Conservation (phyloP, 441 rosid genomes). For the Adansonia rubrostipa region DNA sequence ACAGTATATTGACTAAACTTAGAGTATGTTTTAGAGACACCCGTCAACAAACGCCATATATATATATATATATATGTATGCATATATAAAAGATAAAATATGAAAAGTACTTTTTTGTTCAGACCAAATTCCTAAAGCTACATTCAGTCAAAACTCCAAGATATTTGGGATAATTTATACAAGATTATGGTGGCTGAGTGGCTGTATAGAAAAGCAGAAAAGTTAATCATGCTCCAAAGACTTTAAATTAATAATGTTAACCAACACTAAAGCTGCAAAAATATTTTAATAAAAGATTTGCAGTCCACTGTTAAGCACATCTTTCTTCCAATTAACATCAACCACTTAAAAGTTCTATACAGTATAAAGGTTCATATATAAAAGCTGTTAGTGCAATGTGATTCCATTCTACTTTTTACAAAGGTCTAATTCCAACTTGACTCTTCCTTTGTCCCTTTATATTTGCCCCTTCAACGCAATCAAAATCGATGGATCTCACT, state of each 20-base stretch:
- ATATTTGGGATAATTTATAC: constrained; percentile 25
- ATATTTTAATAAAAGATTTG: neutral
- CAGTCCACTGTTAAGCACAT: neutral
- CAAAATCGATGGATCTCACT: constrained; percentile 5
- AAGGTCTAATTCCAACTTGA: neutral
- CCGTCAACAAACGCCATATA: too few species aligned
- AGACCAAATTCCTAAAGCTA: neutral
- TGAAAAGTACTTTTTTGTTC: neutral
- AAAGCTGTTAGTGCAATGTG: neutral
- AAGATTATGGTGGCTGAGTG: neutral
- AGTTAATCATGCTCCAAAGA: neutral
- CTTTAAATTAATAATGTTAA: neutral
- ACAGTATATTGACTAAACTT: too few species aligned
- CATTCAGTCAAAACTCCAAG: constrained; percentile 19
- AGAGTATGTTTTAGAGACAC: too few species aligned
- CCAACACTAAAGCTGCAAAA: neutral
- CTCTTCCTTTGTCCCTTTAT: neutral
- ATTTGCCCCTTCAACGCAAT: constrained; percentile 23
- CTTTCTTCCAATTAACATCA: constrained; percentile 12
- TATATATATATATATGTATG: too few species aligned
- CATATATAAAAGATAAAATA: neutral
- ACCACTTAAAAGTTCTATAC: constrained; percentile 9
- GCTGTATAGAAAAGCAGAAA: neutral
- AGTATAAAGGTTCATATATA: neutral
- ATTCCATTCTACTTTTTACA: constrained; percentile 12